Evolutionary conservation across 176 grass and related monocot genomes (phyloP).

Genomic region (Sorghum bicolor): Sorghum_bicolor_NCBIv3 NC_012871.2:76727501-76728000

Average conservation of each 20-base stretch:
- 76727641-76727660: constrained; percentile 76
- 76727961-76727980: neutral
- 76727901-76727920: constrained; percentile 5
- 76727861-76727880: constrained; percentile 81
- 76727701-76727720: neutral
- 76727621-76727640: constrained; percentile 83
- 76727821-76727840: constrained; percentile 61
- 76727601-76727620: constrained; percentile 81
- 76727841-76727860: constrained; percentile 87
- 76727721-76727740: constrained; percentile 15
- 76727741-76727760: constrained; percentile 88
- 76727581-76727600: constrained; percentile 74
- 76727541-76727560: neutral
- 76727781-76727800: constrained; percentile 82
- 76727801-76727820: constrained; percentile 51
- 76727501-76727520: neutral
- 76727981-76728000: neutral
- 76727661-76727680: neutral
- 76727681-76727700: neutral
- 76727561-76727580: constrained; percentile 49
- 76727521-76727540: neutral
- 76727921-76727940: neutral
- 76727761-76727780: constrained; percentile 74
- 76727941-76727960: neutral
- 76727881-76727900: constrained; percentile 61